phyloP scores from a whole-genome alignment of 208 protist genomes.

The Vickermania spadyakhi region DNA sequence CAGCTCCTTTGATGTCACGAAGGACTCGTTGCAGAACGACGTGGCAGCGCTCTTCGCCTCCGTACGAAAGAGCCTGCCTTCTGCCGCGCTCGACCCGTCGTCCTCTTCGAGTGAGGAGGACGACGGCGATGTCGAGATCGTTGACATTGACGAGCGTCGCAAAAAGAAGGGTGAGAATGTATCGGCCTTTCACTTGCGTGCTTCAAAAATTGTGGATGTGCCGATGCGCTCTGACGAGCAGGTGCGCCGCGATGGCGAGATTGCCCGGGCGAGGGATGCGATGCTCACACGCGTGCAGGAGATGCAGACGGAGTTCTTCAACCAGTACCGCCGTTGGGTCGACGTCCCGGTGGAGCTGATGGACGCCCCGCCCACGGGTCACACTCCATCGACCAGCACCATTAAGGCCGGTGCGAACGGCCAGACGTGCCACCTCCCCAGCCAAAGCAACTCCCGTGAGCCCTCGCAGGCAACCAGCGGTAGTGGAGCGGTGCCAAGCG shows the following conservation, averaged over 20 bases:
- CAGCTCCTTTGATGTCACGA: constrained; percentile 50
- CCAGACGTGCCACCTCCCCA: background rate
- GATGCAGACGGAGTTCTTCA: constrained; percentile 71
- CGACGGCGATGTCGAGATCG: constrained; percentile 13
- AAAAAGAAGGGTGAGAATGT: background rate
- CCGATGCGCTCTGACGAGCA: constrained; percentile 39
- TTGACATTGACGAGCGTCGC: background rate
- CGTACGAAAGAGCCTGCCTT: constrained; percentile 42
- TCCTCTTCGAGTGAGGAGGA: constrained; percentile 16
- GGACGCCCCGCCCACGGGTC: constrained; percentile 11
- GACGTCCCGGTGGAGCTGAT: constrained; percentile 60
- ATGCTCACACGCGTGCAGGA: constrained; percentile 64
- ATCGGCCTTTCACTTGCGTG: background rate
- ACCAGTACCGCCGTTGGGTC: constrained; percentile 67
- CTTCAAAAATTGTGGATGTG: constrained; percentile 22
- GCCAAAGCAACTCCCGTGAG: constrained; percentile 1
- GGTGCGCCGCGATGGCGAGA: constrained; percentile 21
- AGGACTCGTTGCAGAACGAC: constrained; percentile 29
- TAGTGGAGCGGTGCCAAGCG: background rate
- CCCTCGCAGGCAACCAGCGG: background rate
- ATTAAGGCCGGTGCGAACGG: background rate
- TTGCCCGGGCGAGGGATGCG: constrained; percentile 52
- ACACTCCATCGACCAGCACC: constrained; percentile 2
- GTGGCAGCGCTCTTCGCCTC: constrained; percentile 38
- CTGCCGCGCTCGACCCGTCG: constrained; percentile 16